Evolutionary conservation across 2,329 filamentous ascomycete genomes (phyloP), one percentile per base, ranked within the genome.

Genomic region (Teratosphaeria gauchensis): DNA sequence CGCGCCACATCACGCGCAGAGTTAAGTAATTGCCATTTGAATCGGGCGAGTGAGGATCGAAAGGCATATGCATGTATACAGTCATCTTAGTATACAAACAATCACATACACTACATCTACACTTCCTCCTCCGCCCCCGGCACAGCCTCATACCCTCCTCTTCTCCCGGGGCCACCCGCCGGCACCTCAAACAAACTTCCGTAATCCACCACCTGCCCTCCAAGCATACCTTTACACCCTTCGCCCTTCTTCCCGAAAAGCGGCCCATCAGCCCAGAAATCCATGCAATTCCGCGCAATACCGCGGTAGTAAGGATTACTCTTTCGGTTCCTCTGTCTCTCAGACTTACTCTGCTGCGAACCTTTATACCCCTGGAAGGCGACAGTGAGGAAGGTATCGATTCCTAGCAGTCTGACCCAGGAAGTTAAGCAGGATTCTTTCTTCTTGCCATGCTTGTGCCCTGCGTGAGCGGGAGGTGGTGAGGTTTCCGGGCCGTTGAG

Each of bases 241-340:
- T 89, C 84, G 59, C 87, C 82, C 66, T 81, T 84, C 11, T 87
- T 85, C 71, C 96, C 92, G 19, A 95, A 73, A 0, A 92, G 88
- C 1, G 89, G 86, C 1, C 89, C 85, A 71, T 97, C 94, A 68
- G 89, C 92, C 90, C 92, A 97, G 72, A 99, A 99, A 74, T 99
- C 95, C 64, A 84, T 87, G 75, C 94, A 99, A 71, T 99, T 99
- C 60, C 86, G 83, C n/a, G 95, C 66, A 46, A 90, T 80, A 7
- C 94, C 94, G 33, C 85, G 81, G 59, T 86, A 92, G 73, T 92
- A 99, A 0, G 92, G 92, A 71, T 97, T 99, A 64, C 80, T 82
- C 58, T 80, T 79, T 63, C 63, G 63, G 14, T 53, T 33, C 33
- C 59, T 56, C 51, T 62, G 57, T 14, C 60, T 58, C n/a, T 80